These are phyloP conservation scores for Globisporangium uncinulatum DNA, from an alignment of 352 stramenopile species.

Conservation along the genomic window DNA sequence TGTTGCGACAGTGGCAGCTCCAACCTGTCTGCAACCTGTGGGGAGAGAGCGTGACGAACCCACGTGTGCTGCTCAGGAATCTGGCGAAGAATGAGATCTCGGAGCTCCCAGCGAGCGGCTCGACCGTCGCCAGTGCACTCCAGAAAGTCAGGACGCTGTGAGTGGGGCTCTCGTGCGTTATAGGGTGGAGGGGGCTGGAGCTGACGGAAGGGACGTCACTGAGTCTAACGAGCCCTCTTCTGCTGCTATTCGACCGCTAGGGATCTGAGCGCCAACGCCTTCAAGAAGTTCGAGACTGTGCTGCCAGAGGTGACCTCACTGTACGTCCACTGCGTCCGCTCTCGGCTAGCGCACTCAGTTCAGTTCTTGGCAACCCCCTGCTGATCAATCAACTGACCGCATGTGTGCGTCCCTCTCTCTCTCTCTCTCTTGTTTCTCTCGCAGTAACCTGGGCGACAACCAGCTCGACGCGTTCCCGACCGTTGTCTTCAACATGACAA, in stretches of 20 bases:
- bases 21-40: neutral
- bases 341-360: too few relatives aligned
- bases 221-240: too few relatives aligned
- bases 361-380: too few relatives aligned
- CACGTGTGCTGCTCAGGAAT: conserved; percentile 21
- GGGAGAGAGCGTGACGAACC: neutral
- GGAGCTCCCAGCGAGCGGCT: conserved; percentile 26
- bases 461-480: conserved; percentile 44
- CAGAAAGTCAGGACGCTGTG: conserved; percentile 41
- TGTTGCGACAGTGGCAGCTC: too few relatives aligned
- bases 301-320: conserved; percentile 35
- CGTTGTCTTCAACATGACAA: conserved; percentile 62
- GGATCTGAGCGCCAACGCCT: conserved; percentile 39
- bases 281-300: conserved; percentile 33
- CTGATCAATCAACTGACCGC: neutral
- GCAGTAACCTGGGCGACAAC: conserved; percentile 48
- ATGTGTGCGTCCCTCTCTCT: neutral
- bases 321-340: conserved; percentile 18
- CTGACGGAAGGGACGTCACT: neutral
- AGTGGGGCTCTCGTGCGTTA: conserved; percentile 2
- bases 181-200: too few relatives aligned
- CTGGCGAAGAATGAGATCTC: conserved; percentile 54
- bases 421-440: neutral
- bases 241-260: conserved; percentile 14
- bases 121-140: conserved; percentile 28